A percentile compares a stretch with the other conserved stretches of the same genome.
phyloP scores from a whole-genome alignment of 208 protist genomes.

The Acanthamoeba culbertsoni region DNA sequence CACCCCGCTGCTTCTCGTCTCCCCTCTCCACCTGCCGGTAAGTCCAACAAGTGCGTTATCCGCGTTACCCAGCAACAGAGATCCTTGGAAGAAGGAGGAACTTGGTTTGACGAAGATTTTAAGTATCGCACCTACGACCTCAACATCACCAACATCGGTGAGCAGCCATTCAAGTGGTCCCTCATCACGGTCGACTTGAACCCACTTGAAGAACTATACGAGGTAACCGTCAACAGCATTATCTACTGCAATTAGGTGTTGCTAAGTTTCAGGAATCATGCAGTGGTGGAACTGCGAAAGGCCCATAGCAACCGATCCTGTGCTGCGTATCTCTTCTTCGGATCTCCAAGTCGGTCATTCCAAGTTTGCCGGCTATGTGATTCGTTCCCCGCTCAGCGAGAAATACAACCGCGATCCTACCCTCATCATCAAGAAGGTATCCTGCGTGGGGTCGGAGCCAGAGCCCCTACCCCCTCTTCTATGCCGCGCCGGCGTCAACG shows the following conservation, averaged over 20 bases:
- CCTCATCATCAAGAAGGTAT: neutral
- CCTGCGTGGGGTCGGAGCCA: neutral
- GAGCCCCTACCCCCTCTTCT: neutral
- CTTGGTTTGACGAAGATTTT: neutral
- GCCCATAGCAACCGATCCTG: neutral
- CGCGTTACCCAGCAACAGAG: neutral
- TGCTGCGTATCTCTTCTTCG: neutral
- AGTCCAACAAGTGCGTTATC: neutral
- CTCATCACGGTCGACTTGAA: neutral
- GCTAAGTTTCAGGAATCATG: neutral
- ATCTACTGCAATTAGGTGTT: neutral
- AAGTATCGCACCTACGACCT: neutral
- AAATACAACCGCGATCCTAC: neutral
- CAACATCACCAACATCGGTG: slow-evolving; percentile 5
- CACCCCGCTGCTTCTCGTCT: neutral
- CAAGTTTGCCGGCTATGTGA: neutral
- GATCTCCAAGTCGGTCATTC: neutral
- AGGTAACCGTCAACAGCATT: neutral
- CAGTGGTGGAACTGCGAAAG: neutral
- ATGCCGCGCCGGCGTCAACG: neutral
- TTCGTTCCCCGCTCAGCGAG: neutral
- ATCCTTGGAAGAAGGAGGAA: neutral
- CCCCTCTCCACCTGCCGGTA: neutral
- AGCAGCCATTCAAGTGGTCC: neutral
- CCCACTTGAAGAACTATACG: neutral